Percentiles rank a stretch among this genome's conserved stretches.
These are phyloP conservation scores for Nakazawaea wickerhamii DNA, from an alignment of 805 yeast species.

Conservation along the genomic window DNA sequence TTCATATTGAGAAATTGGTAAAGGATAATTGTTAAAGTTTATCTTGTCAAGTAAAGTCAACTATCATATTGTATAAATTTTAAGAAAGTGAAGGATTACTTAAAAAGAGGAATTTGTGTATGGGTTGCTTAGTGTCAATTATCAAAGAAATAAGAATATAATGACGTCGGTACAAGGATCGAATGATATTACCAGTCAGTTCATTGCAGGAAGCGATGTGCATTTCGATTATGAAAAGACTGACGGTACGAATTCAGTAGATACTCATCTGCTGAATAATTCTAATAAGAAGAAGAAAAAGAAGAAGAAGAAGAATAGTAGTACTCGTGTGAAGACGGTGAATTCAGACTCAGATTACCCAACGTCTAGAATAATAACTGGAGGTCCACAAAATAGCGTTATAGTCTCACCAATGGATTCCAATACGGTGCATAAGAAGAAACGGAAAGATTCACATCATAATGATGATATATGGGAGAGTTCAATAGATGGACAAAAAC, in stretches of 20 bases:
- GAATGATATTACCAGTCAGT: slow-evolving; percentile 15
- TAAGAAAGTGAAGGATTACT: too few relatives aligned
- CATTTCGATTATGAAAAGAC: slow-evolving; percentile 22
- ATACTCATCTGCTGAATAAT: slow-evolving; percentile 1
- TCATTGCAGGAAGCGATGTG: slow-evolving; percentile 26
- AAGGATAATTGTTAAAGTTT: too few relatives aligned
- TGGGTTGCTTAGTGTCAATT: too few relatives aligned
- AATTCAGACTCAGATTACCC: slow-evolving; percentile 65
- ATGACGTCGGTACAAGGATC: slow-evolving; percentile 8
- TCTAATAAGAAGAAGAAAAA: slow-evolving; percentile 16
- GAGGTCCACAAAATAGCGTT: slow-evolving; percentile 64
- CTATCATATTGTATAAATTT: too few relatives aligned
- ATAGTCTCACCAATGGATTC: slow-evolving; percentile 51
- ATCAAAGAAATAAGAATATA: background rate
- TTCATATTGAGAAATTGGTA: too few relatives aligned
- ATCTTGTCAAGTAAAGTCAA: too few relatives aligned
- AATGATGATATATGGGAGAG: slow-evolving; percentile 37
- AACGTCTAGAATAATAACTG: slow-evolving; percentile 61
- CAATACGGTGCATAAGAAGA: slow-evolving; percentile 1
- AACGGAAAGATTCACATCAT: slow-evolving; percentile 4
- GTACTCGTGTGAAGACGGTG: slow-evolving; percentile 39
- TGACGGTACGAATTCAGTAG: background rate
- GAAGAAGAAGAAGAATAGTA: slow-evolving; percentile 12
- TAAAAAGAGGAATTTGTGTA: too few relatives aligned
- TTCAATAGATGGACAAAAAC: slow-evolving; percentile 44